Base-by-base conservation (phyloP, 129 eudicot species). In the Scalesia atractyloides region DNA sequence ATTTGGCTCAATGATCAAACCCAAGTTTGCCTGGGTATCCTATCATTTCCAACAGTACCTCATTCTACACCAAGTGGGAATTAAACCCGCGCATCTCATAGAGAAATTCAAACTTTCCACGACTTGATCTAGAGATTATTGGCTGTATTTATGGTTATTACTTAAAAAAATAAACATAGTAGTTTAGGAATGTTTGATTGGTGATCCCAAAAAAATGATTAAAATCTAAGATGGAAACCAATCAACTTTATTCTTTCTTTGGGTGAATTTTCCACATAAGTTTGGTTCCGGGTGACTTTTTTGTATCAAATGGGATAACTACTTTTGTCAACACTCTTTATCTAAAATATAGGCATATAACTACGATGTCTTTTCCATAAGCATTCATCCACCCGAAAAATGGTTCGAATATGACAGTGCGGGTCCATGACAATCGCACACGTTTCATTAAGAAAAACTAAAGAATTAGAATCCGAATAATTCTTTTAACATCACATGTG, bases 241-340 rank as follows among this genome's bases (percentile, higher is more conserved):
- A 70, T 70, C 67, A 71, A 70, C 82, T 78, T 78, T 78, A 70
- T 78, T 78, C 77, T 52, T 30, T 30, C n/a, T n/a, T 51, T 70
- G 11, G 48, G 73, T 78, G 69, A 70, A 70, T 50, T 70, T 78
- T 78, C 82, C 82, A 70, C 72, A 71, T 52, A 78, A 62, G 82
- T 71, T 78, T 71, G 82, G 82, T 78, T 77, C 76, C 36, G 11
- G n/a, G 16, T 37, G 77, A 70, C 82, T 78, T 78, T 70, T 30
- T 50, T 63, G 77, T 41, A 64, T 62, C 77, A 64, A 52, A 78
- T 78, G 33, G 66, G 82, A 78, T 77, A 77, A 70, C 73, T 64
- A 71, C 77, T 63, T 78, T 78, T 64, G 72, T 70, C 77, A 78
- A 71, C 72, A 78, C 60, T 70, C 73, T 52, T 77, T 63, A 78